These are phyloP conservation scores for Mycosphaerelloides madeirae DNA, from an alignment of 2,329 filamentous ascomycete species.

Conservation along the genomic window DNA sequence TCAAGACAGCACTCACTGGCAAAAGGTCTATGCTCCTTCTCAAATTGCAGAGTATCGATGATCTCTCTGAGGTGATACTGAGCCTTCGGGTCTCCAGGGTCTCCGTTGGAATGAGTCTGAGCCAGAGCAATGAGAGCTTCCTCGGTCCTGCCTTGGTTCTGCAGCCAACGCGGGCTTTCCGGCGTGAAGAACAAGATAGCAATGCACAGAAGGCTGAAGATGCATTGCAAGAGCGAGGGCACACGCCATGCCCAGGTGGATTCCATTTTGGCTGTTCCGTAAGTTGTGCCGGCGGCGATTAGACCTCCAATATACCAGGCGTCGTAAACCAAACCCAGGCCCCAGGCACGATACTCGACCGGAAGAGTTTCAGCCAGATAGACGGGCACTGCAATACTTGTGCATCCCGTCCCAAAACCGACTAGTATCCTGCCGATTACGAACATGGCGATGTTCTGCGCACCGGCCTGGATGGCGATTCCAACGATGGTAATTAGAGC, in stretches of 20 bases:
- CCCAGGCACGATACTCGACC: conserved; percentile 9
- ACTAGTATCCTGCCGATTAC: conserved; percentile 35
- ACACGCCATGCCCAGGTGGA: conserved; percentile 48
- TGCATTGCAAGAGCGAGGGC: conserved; percentile 49
- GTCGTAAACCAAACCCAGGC: conserved; percentile 24
- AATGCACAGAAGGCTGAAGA: conserved; percentile 43
- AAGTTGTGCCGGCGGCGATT: conserved; percentile 44
- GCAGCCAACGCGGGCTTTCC: conserved; percentile 56
- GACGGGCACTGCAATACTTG: conserved; percentile 5
- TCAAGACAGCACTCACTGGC: too few species aligned
- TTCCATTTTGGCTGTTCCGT: conserved; percentile 37
- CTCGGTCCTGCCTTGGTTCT: conserved; percentile 46
- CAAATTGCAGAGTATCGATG: conserved; percentile 5
- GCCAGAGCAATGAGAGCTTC: conserved; percentile 37
- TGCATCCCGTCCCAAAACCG: conserved; percentile 23
- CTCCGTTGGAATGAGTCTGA: conserved; percentile 6
- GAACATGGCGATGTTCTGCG: conserved; percentile 39
- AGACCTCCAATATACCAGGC: conserved; percentile 43
- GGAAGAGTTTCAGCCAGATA: conserved; percentile 6
- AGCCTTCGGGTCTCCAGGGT: conserved; percentile 1
- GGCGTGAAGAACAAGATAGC: conserved; percentile 48
- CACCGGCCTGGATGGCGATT: conserved; percentile 38
- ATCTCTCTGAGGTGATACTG: conserved; percentile 7
- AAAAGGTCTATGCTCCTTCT: conserved; percentile 5
- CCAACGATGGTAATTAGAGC: conserved; percentile 41